phyloP scores from a whole-genome alignment of 2,329 filamentous ascomycete genomes.

The Talaromyces sp. region DNA sequence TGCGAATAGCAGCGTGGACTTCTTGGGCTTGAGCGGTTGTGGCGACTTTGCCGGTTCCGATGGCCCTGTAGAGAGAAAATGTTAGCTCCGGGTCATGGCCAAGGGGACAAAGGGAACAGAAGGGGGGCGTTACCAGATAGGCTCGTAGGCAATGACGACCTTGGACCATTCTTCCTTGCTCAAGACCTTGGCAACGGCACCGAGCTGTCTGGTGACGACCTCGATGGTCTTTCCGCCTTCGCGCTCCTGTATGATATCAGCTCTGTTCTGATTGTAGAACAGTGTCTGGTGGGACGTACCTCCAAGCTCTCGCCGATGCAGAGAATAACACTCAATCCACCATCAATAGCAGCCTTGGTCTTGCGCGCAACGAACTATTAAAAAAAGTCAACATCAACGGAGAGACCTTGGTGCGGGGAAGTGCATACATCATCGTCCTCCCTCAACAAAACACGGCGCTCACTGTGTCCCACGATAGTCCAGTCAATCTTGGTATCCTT shows the following conservation, averaged over 20 bases:
- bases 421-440: slow-evolving; percentile 67
- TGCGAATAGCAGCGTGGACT: slow-evolving; percentile 85
- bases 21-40: slow-evolving; percentile 88
- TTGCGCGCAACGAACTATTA: slow-evolving; percentile 74
- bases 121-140: slow-evolving; percentile 75
- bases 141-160: slow-evolving; percentile 97
- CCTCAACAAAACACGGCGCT: slow-evolving; percentile 84
- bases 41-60: slow-evolving; percentile 90
- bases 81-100: not conserved
- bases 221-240: slow-evolving; percentile 81
- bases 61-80: slow-evolving; percentile 48
- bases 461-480: slow-evolving; percentile 90
- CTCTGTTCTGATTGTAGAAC: not conserved
- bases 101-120: not conserved
- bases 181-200: slow-evolving; percentile 68
- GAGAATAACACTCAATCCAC: slow-evolving; percentile 86
- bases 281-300: slow-evolving; percentile 28
- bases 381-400: not conserved
- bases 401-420: not conserved
- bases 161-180: slow-evolving; percentile 79
- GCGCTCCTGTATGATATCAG: slow-evolving; percentile 57
- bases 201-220: slow-evolving; percentile 69
- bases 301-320: slow-evolving; percentile 96
- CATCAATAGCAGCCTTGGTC: slow-evolving; percentile 87
- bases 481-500: slow-evolving; percentile 84